These are phyloP conservation scores for Hyaloscypha hepaticicola DNA, from an alignment of 495 filamentous ascomycete species.

Conservation along the genomic window DNA sequence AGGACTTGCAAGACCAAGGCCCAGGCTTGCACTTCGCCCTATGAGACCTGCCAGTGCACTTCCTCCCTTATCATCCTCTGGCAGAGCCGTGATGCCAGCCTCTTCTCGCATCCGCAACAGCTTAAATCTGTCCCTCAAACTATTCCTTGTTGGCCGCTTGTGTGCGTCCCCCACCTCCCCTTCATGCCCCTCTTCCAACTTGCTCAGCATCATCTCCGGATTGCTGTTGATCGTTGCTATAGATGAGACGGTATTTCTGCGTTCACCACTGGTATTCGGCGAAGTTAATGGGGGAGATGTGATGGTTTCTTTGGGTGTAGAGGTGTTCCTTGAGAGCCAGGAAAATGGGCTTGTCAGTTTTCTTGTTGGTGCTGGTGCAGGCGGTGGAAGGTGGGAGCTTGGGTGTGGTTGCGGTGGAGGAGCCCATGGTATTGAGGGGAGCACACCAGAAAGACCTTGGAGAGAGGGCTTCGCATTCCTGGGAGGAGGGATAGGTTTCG, in stretches of 20 bases:
- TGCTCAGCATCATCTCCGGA: conserved; percentile 67
- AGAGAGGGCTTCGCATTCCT: conserved; percentile 27
- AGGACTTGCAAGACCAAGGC: conserved; percentile 55
- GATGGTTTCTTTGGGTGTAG: conserved; percentile 57
- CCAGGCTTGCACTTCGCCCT: conserved; percentile 46
- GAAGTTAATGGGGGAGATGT: conserved; percentile 45
- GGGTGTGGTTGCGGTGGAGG: conserved; percentile 39
- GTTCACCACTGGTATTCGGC: conserved; percentile 36
- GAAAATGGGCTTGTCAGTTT: conserved; percentile 80
- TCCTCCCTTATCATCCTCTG: conserved; percentile 48
- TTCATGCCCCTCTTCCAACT: conserved; percentile 66
- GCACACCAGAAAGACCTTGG: conserved; percentile 48
- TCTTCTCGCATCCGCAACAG: conserved; percentile 78
- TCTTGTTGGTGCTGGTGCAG: conserved; percentile 45
- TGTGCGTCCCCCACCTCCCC: conserved; percentile 44
- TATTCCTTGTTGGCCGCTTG: conserved; percentile 58
- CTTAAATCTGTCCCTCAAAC: conserved; percentile 84
- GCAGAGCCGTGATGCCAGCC: conserved; percentile 52
- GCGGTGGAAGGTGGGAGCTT: conserved; percentile 11
- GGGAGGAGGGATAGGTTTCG: conserved; percentile 22
- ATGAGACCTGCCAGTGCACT: conserved; percentile 41
- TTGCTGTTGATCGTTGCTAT: conserved; percentile 72
- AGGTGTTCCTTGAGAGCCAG: conserved; percentile 77
- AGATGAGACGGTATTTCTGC: conserved; percentile 73
- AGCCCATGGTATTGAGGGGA: conserved; percentile 56